Evolutionary conservation across 1,139 yeast genomes (phyloP), one percentile per base, ranked within the genome.

Genomic region (Keqinozyma sinolaborantium): DNA sequence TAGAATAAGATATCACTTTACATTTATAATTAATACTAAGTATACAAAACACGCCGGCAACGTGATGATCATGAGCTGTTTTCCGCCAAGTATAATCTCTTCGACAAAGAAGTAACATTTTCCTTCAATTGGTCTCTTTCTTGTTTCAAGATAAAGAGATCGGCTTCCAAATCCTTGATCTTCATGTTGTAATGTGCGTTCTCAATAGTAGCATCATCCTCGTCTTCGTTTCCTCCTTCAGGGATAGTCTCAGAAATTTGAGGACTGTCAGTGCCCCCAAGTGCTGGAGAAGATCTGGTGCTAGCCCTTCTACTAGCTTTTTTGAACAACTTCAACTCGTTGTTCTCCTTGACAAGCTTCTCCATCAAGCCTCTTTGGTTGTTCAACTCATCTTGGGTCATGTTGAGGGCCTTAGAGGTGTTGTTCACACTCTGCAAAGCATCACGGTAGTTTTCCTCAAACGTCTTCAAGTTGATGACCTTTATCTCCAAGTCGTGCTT

Each of bases 101-200:
- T 81, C 54, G 80, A 81, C 50, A 81, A 60, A 1, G 64, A 47
- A 19, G 77, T 56, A n/a, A 79, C 74, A 38, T 70, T 78, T 21
- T 79, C 81, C 48, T 83, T 82, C 53, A 85, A 64, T 47, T 80
- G 84, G 50, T 87, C 94, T 44, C 95, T 74, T 58, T 87, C 96
- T 57, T 86, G 92, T 46, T 79, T 81, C 47, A 83, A 70, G 40
- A 87, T 83, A 46, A 74, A 83, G 47, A 87, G 65, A 52, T 86
- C 95, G 2, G 95, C 95, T 47, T 86, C 85, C 48, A 87, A 64
- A 48, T 87, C 95, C 48, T 84, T 79, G 28, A 87, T 71, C 56
- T 82, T 85, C 65, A 86, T 69, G 44, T 81, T 83, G 50, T 73
- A 82, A 45, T 83, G 90, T 25, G 86, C 86, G 42, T 71, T 75